Evolutionary conservation across 345 rosid species (phyloP).

Genomic region (Dipteronia sinensis): DNA sequence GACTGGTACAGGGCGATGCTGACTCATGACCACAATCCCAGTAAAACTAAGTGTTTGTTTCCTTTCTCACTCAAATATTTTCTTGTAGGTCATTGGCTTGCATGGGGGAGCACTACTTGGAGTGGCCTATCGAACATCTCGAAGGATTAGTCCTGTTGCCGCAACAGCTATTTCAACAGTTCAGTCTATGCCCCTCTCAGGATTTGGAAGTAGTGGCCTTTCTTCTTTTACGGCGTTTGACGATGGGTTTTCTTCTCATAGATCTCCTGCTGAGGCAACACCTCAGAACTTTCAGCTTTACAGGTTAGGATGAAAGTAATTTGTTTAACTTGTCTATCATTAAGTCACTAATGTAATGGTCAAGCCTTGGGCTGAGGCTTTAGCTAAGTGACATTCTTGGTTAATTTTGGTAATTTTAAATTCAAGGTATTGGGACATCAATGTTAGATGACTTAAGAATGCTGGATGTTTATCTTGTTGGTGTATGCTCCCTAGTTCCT

Average conservation of each 20-base stretch:
- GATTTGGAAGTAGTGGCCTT: conserved; percentile 77
- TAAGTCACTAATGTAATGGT: conserved; percentile 2
- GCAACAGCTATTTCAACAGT: conserved; percentile 94
- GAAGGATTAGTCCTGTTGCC: conserved; percentile 82
- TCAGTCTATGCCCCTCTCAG: conserved; percentile 99
- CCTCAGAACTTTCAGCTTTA: conserved; percentile 90
- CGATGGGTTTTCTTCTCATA: conserved; percentile 72
- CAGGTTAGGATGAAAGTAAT: conserved; percentile 52
- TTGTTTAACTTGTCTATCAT: conserved; percentile 10
- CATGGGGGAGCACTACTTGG: conserved; percentile 99
- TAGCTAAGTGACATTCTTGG: not conserved
- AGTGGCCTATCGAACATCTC: conserved; percentile 90
- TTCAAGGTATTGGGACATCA: not conserved
- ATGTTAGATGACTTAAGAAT: not conserved
- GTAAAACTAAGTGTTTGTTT: conserved; percentile 10
- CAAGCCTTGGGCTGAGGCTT: not conserved
- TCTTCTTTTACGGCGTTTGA: conserved; percentile 82
- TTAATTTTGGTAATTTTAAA: conserved; percentile 1
- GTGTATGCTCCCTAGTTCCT: not conserved
- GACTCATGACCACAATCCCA: not conserved
- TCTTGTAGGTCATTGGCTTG: conserved; percentile 72
- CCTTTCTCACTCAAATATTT: conserved; percentile 22
- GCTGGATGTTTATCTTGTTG: conserved; percentile 3
- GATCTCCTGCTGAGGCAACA: conserved; percentile 74
- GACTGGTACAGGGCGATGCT: not conserved